phyloP scores from a whole-genome alignment of 179 eudicot genomes.

The Vitellaria paradoxa region DNA sequence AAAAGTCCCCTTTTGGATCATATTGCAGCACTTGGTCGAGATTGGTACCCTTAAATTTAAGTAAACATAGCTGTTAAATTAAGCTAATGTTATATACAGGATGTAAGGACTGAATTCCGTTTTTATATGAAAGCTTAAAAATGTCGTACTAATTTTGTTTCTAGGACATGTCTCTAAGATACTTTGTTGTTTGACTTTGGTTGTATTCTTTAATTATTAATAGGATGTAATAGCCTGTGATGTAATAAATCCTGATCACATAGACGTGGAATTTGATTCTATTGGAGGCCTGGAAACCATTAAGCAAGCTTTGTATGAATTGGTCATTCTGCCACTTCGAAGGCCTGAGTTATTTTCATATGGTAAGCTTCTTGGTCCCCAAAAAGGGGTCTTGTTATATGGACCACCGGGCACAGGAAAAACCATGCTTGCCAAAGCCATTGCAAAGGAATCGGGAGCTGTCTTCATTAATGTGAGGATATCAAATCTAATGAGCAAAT shows the following conservation, averaged over 20 bases:
- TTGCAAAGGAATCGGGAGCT: slow-evolving; percentile 97
- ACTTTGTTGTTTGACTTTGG: neutral
- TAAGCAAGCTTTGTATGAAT: slow-evolving; percentile 68
- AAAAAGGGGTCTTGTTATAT: slow-evolving; percentile 82
- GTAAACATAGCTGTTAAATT: neutral
- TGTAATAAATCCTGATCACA: slow-evolving; percentile 80
- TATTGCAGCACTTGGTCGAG: neutral
- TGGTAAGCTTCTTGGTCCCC: slow-evolving; percentile 91
- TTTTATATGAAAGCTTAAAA: neutral
- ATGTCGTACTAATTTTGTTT: neutral
- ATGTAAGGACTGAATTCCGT: neutral
- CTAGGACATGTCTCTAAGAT: neutral
- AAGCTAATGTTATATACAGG: neutral
- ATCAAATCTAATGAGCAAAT: slow-evolving; percentile 92
- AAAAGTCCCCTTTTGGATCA: neutral
- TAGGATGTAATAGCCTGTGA: slow-evolving; percentile 82
- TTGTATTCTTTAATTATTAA: neutral
- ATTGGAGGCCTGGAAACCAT: slow-evolving; percentile 87
- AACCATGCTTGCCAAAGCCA: slow-evolving; percentile 98
- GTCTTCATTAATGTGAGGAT: slow-evolving; percentile 89
- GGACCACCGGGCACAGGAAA: slow-evolving; percentile 99
- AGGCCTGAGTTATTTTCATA: slow-evolving; percentile 80
- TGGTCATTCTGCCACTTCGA: slow-evolving; percentile 81
- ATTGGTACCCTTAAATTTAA: neutral
- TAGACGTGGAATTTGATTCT: slow-evolving; percentile 68